Evolutionary conservation across 2,329 filamentous ascomycete species (phyloP).

Genomic region (Orbilia blumenaviensis): DNA sequence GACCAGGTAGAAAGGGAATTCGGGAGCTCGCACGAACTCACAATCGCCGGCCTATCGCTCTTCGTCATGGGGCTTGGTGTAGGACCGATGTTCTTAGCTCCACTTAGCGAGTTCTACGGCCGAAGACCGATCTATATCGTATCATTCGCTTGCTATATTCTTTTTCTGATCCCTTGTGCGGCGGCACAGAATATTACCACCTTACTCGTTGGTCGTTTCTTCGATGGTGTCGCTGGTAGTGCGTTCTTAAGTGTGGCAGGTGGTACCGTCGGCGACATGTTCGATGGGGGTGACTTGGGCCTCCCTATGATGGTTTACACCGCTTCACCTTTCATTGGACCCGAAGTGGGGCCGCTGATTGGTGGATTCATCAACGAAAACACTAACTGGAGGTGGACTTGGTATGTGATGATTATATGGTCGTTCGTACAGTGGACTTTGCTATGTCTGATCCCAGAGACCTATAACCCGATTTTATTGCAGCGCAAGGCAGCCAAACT

Average conservation of each 20-base stretch:
- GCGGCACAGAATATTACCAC: constrained; percentile 83
- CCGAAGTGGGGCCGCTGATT: constrained; percentile 69
- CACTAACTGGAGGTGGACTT: constrained; percentile 80
- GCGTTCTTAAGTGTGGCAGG: constrained; percentile 79
- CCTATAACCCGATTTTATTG: constrained; percentile 80
- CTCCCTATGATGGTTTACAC: constrained; percentile 85
- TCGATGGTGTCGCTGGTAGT: constrained; percentile 76
- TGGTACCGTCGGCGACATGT: constrained; percentile 84
- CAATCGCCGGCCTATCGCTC: constrained; percentile 80
- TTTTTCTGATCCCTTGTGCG: constrained; percentile 83
- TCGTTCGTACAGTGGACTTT: constrained; percentile 72
- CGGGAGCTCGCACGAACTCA: constrained; percentile 73
- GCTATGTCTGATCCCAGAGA: constrained; percentile 81
- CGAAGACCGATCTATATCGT: constrained; percentile 80
- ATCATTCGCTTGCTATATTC: constrained; percentile 76
- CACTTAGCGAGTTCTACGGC: constrained; percentile 76
- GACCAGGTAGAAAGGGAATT: constrained; percentile 79
- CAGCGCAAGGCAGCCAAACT: constrained; percentile 75
- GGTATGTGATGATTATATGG: constrained; percentile 88
- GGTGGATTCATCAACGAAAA: constrained; percentile 86
- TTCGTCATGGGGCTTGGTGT: constrained; percentile 79
- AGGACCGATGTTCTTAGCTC: constrained; percentile 68
- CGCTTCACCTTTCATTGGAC: constrained; percentile 71
- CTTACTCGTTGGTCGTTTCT: constrained; percentile 79
- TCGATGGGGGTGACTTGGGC: constrained; percentile 73